Base-by-base conservation (phyloP, 148 eudicot species). In the Silene latifolia region DNA sequence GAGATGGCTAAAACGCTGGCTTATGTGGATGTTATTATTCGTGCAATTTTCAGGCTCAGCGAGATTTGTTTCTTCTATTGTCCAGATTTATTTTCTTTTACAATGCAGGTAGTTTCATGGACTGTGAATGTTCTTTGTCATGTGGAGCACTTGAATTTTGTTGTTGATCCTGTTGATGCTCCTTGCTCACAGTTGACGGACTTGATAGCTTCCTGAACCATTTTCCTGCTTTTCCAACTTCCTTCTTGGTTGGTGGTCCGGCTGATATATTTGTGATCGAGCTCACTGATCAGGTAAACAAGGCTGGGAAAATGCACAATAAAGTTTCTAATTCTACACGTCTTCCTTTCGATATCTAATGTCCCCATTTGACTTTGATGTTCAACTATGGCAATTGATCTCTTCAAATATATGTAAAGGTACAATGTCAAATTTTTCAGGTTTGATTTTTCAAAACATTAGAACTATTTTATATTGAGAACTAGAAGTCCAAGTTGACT, bases 31-130 rank as follows among this genome's bases (percentile, higher is more conserved):
- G n/a, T n/a, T n/a, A 69, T 63, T 47, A 74, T 63, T 73, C 70
- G 24, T 14, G 24, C 61, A 35, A 68, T 80, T 78, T 35, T 76
- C 86, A 93, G 98, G 95, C 95, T 66, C 97, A 89, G 82, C 80
- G 90, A 74, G 91, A 91, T 83, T 83, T 94, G 73, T 89, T 94
- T 81, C 97, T 91, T 83, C 92, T 94, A 56, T 81, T 94, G 12
- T 91, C 98, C 35, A 88, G 97, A 79, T 91, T 89, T 85, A 80
- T 91, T 59, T 76, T 91, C 62, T 86, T 91, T 75, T 93, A 93
- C 77, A 72, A 89, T 74, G 81, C 82, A 72, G 97, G 98, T 93
- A 82, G 80, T 67, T 39, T 74, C 58, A 51, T 42, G 19, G 60
- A 44, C 20, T 53, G 19, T 48, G 73, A n/a, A 21, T 21, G 23